Evolutionary conservation across 352 stramenopile species (phyloP), one percentile per base, ranked within the genome.

Genomic region (Globisporangium heterothallicum): DNA sequence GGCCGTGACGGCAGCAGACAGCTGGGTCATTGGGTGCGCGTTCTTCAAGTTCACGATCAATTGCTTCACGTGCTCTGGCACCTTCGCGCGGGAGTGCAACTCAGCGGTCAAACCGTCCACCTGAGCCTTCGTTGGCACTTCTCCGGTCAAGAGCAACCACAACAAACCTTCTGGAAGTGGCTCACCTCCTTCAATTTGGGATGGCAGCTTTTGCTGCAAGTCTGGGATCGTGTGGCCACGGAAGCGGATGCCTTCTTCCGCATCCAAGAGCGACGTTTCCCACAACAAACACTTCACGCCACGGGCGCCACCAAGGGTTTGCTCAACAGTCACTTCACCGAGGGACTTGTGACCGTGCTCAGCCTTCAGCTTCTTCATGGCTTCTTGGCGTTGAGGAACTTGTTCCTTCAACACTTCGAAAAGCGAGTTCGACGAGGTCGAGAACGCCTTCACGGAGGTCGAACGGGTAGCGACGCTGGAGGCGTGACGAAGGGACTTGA

Each of bases 1-100:
- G 53, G 86, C 91, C 52, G 88, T 94, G 48, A 98, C 84, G 29
- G 86, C 96, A 61, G 97, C 94, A 25, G 86, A 95, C 41, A 99
- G 94, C 85, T 99, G 96, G 30, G 96, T 99, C 97, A 99, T 99
- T 53, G 97, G 96, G 80, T 99, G 97, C 76, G 98, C 98, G 56
- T 96, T 72, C 83, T 99, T 99, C 48, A 99, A 88, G 56, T 80
- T 72, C 59, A 92, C 88, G 55, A 99, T 88, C 40, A 99, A 72
- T 63, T 93, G 85, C 68, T 95, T 88, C 56, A 99, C 96, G 74
- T 99, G 96, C 42, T 84, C 70, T 19, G 96, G 96, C 45, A 99
- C 81, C 61, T 97, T 90, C 42, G 96, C 81, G 59, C 96, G 91
- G 45, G 78, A 68, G 75, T 98, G 92, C 45, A 99, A 85, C 68